Evolutionary conservation across 2,329 filamentous ascomycete species (phyloP).

Genomic region (Trichoderma oligosporum): DNA sequence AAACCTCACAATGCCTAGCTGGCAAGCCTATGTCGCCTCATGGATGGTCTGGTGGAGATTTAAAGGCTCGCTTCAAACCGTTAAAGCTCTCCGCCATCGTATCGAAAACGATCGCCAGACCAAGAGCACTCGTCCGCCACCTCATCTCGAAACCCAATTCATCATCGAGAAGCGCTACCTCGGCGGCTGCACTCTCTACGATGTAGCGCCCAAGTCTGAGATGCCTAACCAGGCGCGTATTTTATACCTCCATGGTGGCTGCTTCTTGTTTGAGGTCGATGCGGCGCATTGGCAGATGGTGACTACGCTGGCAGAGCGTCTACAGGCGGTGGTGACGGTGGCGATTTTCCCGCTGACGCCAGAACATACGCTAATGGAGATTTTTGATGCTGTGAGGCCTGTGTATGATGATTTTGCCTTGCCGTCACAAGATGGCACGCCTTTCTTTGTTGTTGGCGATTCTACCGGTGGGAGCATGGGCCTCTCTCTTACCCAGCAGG

Average conservation of each 20-base stretch:
- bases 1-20: constrained; percentile 12
- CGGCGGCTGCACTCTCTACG: constrained; percentile 27
- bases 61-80: constrained; percentile 28
- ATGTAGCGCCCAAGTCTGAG: constrained; percentile 32
- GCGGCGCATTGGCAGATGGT: constrained; percentile 30
- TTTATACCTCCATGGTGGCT: constrained; percentile 33
- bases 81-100: constrained; percentile 26
- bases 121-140: constrained; percentile 24
- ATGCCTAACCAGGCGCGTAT: constrained; percentile 29
- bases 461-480: constrained; percentile 33
- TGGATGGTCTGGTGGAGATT: constrained; percentile 29
- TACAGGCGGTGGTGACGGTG: constrained; percentile 32
- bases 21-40: constrained; percentile 28
- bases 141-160: constrained; percentile 26
- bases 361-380: constrained; percentile 30
- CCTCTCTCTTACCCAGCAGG: constrained; percentile 31
- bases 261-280: constrained; percentile 31
- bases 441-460: constrained; percentile 32
- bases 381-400: constrained; percentile 33
- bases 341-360: constrained; percentile 34
- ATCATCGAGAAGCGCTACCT: constrained; percentile 26
- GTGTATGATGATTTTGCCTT: constrained; percentile 32
- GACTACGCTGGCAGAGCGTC: constrained; percentile 28
- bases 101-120: constrained; percentile 27
- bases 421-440: constrained; percentile 27